Conservation (phyloP, 345 rosid genomes). For the Moricandia moricandioides region DNA sequence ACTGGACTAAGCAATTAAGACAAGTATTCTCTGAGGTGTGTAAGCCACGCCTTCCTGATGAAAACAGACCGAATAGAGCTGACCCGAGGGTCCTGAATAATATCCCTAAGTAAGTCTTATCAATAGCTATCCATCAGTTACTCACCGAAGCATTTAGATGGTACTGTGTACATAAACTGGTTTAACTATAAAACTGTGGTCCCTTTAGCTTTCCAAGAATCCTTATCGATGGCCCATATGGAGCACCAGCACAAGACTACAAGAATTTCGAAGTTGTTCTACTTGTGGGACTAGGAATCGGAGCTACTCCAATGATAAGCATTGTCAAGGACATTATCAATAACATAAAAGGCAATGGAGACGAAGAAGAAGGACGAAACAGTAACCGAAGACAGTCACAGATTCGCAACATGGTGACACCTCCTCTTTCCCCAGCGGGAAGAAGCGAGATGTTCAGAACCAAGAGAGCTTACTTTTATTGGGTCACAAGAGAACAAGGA, state of each 20-base stretch:
- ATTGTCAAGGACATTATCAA: conserved; percentile 69
- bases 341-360: conserved; percentile 46
- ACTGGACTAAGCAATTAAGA: conserved; percentile 70
- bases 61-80: conserved; percentile 50
- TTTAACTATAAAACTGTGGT: neutral
- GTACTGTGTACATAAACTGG: no score
- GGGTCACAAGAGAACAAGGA: conserved; percentile 89
- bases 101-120: conserved; percentile 47
- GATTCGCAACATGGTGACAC: conserved; percentile 35
- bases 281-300: conserved; percentile 77
- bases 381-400: conserved; percentile 47
- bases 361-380: conserved; percentile 24
- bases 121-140: neutral
- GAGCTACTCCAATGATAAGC: conserved; percentile 92
- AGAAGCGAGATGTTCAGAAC: conserved; percentile 51
- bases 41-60: conserved; percentile 44
- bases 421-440: conserved; percentile 32
- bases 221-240: conserved; percentile 80
- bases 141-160: no score
- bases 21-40: conserved; percentile 62
- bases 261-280: conserved; percentile 66
- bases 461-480: conserved; percentile 75
- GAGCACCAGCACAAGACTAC: conserved; percentile 89
- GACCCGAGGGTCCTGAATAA: conserved; percentile 42
- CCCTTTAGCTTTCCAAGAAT: conserved; percentile 63